phyloP scores from a whole-genome alignment of 73 alveolate species.

The Tetrahymena elliotti region DNA sequence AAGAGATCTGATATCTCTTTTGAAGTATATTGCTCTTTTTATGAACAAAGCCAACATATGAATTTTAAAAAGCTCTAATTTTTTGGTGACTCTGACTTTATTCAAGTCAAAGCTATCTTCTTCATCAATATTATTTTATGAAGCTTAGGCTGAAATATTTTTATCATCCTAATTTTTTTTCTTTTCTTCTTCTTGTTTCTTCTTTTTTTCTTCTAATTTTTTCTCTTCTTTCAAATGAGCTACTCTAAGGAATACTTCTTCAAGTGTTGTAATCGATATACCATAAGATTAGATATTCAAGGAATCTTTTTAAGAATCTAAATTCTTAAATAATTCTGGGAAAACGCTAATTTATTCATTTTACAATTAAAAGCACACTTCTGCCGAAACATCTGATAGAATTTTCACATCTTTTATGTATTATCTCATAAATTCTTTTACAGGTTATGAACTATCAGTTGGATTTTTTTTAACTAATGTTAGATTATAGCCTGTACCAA shows the following conservation, averaged over 20 bases:
- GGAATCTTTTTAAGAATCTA: conserved; percentile 39
- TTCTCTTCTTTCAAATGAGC: conserved; percentile 50
- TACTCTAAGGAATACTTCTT: conserved; percentile 93
- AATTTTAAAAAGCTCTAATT: conserved; percentile 28
- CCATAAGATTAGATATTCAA: conserved; percentile 57
- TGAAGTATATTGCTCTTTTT: conserved; percentile 65
- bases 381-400: conserved; percentile 57
- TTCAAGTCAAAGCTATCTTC: conserved; percentile 24
- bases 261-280: conserved; percentile 89
- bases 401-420: conserved; percentile 29
- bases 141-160: neutral
- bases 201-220: neutral
- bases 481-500: conserved; percentile 78
- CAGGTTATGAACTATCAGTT: conserved; percentile 7
- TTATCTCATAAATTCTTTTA: conserved; percentile 29
- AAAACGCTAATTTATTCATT: conserved; percentile 28
- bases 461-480: conserved; percentile 42
- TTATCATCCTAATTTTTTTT: neutral
- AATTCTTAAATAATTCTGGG: conserved; percentile 43
- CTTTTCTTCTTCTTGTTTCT: neutral
- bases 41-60: conserved; percentile 67
- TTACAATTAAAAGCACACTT: conserved; percentile 48
- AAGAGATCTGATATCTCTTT: conserved; percentile 72
- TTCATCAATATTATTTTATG: neutral
- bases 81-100: conserved; percentile 20